Evolutionary conservation across 176 grass and related monocot species (phyloP), one percentile per base, ranked within the genome.

Genomic region (Eragrostis nindensis): DNA sequence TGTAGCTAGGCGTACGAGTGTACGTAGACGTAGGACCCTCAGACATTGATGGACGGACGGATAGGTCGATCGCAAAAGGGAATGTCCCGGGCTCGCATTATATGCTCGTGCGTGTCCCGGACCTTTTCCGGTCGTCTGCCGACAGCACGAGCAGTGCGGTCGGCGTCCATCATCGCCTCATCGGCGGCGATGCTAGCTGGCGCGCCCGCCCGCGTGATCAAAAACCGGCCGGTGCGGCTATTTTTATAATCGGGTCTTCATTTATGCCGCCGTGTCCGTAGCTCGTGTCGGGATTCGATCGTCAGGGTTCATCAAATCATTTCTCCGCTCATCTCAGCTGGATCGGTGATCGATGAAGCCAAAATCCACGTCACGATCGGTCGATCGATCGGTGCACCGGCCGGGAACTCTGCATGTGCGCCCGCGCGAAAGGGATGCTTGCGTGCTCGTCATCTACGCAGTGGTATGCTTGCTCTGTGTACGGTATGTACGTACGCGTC

Each of bases 21-120:
- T n/a, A 29, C 26, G 32, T 22, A 1, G 39, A 32, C 29, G 62
- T 38, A 18, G 40, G 10, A 46, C 45, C 45, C 38, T 24, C 4
- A 14, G 24, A 4, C 7, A 19, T 3, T 3, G 32, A 36, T 36
- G 32, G 32, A 44, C 42, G 42, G 9, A 10, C 4, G 38, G 66
- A 24, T 13, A 13, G 21, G 8, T 7, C 32, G 19, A 41, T 54
- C 19, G 36, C 44, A 29, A 70, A 48, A 27, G 66, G 68, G 44
- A 70, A 48, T 75, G 73, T 60, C 72, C 21, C 53, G 27, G 22
- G 44, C 68, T 21, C 63, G 66, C 41, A 42, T 45, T 44, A 66
- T 41, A 44, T 68, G 66, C 66, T 42, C 32, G 32, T 4, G n/a
- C 63, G 67, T 70, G n/a, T 43, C 67, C 11, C 17, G 5, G 5